A percentile compares a stretch with the other conserved stretches of the same genome.
Evolutionary conservation across 257 asterid genomes (phyloP).

Genomic region (Ophiorrhiza pumila): DNA sequence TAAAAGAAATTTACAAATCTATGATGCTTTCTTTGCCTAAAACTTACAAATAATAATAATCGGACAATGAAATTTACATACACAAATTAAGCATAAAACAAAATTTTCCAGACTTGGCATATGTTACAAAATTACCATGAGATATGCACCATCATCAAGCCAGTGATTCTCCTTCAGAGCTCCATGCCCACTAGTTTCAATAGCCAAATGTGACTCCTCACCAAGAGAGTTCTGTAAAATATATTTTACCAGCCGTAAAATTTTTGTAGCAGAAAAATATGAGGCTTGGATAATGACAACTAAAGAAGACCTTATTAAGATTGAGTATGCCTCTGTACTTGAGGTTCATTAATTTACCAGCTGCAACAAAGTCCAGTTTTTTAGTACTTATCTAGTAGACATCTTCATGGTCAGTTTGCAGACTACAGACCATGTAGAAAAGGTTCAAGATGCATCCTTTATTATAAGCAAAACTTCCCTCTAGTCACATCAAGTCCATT

Average conservation of each 20-base stretch:
- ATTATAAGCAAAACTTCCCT: not conserved
- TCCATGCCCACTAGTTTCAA: slow-evolving; percentile 99
- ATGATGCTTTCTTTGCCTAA: not conserved
- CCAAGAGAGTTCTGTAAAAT: slow-evolving; percentile 67
- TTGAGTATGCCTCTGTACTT: not conserved
- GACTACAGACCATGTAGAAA: not conserved
- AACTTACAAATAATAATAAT: slow-evolving; percentile 4
- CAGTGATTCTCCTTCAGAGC: slow-evolving; percentile 98
- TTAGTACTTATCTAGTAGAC: not conserved
- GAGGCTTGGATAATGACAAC: not conserved
- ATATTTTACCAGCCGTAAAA: slow-evolving; percentile 22
- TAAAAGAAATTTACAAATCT: not conserved
- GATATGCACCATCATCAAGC: slow-evolving; percentile 99
- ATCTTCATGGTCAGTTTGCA: not conserved
- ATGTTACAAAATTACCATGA: slow-evolving; percentile 59
- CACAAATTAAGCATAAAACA: not conserved
- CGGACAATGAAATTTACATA: not conserved
- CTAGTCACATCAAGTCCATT: not conserved
- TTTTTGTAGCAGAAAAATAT: slow-evolving; percentile 7
- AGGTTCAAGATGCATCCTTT: not conserved
- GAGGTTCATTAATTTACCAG: not conserved
- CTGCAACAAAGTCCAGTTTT: not conserved
- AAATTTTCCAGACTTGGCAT: not conserved
- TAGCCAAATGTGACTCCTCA: slow-evolving; percentile 92
- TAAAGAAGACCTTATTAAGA: not conserved